phyloP scores from a whole-genome alignment of 257 asterid species.

The Anisodus tanguticus region DNA sequence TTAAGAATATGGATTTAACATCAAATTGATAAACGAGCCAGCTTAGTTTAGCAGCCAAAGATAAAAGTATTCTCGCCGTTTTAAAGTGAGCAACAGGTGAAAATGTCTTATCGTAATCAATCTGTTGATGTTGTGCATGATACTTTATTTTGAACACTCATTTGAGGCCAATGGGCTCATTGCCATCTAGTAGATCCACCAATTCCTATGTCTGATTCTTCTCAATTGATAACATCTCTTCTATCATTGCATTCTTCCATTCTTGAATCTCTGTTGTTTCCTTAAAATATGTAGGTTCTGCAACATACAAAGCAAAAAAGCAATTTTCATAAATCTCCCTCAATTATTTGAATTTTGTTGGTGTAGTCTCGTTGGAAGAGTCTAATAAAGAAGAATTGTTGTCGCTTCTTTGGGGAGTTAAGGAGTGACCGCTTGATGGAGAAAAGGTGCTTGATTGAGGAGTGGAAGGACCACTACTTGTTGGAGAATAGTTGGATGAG shows the following conservation, averaged over 20 bases:
- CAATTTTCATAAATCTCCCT: background rate
- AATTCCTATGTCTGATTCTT: constrained; percentile 22
- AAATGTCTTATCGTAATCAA: too few species aligned
- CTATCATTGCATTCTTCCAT: background rate
- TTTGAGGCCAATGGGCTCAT: too few species aligned
- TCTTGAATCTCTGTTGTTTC: background rate
- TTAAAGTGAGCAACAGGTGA: too few species aligned
- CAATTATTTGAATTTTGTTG: background rate
- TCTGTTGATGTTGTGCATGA: too few species aligned
- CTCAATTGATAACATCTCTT: background rate
- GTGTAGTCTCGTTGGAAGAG: background rate
- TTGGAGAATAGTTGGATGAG: background rate
- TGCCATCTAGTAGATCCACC: background rate
- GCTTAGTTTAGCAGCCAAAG: too few species aligned
- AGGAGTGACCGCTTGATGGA: background rate
- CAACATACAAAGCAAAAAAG: background rate
- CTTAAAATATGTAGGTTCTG: background rate
- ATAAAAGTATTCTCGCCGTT: too few species aligned
- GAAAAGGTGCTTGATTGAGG: background rate
- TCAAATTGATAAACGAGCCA: too few species aligned
- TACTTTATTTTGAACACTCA: background rate
- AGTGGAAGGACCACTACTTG: background rate
- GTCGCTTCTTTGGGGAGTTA: background rate
- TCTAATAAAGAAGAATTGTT: background rate
- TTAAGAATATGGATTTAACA: too few species aligned